phyloP scores from a whole-genome alignment of 495 filamentous ascomycete species.

The Aspergillus incahuasiensis region DNA sequence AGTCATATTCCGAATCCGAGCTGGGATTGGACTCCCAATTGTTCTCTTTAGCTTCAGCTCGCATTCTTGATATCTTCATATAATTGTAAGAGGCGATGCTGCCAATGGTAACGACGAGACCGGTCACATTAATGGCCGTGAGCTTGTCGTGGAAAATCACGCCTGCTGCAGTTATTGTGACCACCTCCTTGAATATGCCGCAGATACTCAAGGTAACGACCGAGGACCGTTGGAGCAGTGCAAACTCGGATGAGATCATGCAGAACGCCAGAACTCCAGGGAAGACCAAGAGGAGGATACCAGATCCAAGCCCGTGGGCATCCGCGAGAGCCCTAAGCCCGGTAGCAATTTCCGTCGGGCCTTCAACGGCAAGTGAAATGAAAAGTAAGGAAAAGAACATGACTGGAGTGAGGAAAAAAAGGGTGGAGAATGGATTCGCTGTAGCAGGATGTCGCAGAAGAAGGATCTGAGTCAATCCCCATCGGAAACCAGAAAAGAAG shows the following conservation, averaged over 20 bases:
- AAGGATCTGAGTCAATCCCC: conserved; percentile 94
- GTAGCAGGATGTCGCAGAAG: conserved; percentile 92
- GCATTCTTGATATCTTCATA: conserved; percentile 89
- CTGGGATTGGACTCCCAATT: conserved; percentile 29
- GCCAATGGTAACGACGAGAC: conserved; percentile 79
- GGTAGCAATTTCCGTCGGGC: conserved; percentile 57
- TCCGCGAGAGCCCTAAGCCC: conserved; percentile 59
- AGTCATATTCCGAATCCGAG: conserved; percentile 31
- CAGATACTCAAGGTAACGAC: conserved; percentile 96
- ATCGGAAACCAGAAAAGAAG: conserved; percentile 95
- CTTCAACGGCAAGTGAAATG: conserved; percentile 85
- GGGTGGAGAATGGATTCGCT: conserved; percentile 91
- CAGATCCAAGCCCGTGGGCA: conserved; percentile 57
- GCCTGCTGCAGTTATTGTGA: conserved; percentile 88
- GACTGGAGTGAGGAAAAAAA: conserved; percentile 93
- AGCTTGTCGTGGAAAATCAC: conserved; percentile 86
- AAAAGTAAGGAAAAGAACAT: conserved; percentile 84
- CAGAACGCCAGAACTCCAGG: conserved; percentile 89
- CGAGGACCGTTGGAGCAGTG: conserved; percentile 86
- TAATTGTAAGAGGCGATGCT: conserved; percentile 92
- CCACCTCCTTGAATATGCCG: conserved; percentile 98
- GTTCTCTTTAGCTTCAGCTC: conserved; percentile 52
- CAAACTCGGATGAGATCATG: conserved; percentile 96
- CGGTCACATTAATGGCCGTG: conserved; percentile 83
- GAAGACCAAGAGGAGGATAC: conserved; percentile 69